Evolutionary conservation across 1,284 basidiomycete genomes (phyloP).

Genomic region (Tilletia horrida): DNA sequence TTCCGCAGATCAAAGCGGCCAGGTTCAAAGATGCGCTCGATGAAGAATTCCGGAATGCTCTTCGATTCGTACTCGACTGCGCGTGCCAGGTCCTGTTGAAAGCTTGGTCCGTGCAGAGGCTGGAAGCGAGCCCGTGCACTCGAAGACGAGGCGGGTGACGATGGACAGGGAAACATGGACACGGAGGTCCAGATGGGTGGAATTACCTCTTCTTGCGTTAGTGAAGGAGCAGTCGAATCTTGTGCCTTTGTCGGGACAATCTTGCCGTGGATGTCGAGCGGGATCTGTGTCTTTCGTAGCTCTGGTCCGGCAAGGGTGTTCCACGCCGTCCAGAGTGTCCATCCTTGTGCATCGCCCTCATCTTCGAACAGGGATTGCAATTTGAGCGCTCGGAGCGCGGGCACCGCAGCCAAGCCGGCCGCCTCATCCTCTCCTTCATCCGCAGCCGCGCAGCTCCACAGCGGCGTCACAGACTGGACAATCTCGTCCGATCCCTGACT

Average conservation of each 20-base stretch:
- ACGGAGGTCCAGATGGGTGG: conserved; percentile 11
- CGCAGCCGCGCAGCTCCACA: conserved; percentile 15
- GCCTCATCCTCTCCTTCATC: conserved; percentile 12
- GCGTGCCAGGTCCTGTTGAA: conserved; percentile 40
- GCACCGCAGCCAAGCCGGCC: neutral
- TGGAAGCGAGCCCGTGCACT: conserved; percentile 22
- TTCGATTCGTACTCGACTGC: conserved; percentile 24
- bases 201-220: conserved; percentile 25
- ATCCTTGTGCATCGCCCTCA: conserved; percentile 21
- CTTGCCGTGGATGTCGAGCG: conserved; percentile 1
- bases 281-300: conserved; percentile 34
- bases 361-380: neutral
- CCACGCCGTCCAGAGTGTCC: conserved; percentile 49
- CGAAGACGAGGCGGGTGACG: conserved; percentile 28
- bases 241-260: neutral
- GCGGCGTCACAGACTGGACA: neutral
- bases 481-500: neutral
- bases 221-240: neutral
- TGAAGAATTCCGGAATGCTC: conserved; percentile 37
- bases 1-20: conserved; percentile 29
- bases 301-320: conserved; percentile 40
- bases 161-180: conserved; percentile 20
- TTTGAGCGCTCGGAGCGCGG: neutral
- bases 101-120: conserved; percentile 40
- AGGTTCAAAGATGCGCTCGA: conserved; percentile 42